A percentile compares a stretch with the other conserved stretches of the same genome.
These are phyloP conservation scores for Exophiala spinifera DNA, from an alignment of 2,329 filamentous ascomycete genomes.

Conservation along the genomic window DNA sequence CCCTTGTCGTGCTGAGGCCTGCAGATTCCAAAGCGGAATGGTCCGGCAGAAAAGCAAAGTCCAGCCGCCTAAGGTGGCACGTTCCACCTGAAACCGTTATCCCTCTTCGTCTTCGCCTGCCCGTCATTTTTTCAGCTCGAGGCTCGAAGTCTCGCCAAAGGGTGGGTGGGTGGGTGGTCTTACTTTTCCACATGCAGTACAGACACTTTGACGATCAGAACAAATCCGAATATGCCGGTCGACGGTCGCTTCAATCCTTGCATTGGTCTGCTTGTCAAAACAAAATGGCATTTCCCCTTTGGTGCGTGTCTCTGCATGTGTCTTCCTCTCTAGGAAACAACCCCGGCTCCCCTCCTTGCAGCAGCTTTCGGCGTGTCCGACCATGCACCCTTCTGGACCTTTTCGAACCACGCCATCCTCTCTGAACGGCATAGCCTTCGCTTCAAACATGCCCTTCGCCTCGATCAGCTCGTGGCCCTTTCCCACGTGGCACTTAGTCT, in stretches of 20 bases:
- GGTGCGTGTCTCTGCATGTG: conserved; percentile 4
- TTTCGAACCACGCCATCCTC: neutral
- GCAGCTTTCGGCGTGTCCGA: conserved; percentile 9
- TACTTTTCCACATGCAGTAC: neutral
- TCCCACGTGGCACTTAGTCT: conserved; percentile 14
- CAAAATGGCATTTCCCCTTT: conserved; percentile 4
- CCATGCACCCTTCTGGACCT: conserved; percentile 3
- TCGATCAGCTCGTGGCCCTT: conserved; percentile 11
- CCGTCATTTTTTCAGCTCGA: neutral
- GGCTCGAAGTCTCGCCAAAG: neutral
- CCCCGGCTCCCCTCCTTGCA: conserved; percentile 7
- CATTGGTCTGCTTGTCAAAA: neutral
- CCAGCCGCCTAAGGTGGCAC: neutral
- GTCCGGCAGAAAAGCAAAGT: neutral
- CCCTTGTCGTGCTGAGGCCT: neutral
- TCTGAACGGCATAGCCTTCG: conserved; percentile 11
- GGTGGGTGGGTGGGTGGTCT: neutral
- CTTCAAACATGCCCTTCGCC: neutral
- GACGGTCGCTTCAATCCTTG: neutral
- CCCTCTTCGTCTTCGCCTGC: conserved; percentile 11
- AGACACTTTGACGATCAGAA: neutral
- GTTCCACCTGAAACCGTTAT: conserved; percentile 9
- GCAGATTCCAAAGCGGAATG: neutral
- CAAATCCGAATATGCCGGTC: neutral
- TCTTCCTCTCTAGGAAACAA: conserved; percentile 13